Conservation (phyloP, 192 early-diverging fungal species). For the Entrophospora sp. region DNA sequence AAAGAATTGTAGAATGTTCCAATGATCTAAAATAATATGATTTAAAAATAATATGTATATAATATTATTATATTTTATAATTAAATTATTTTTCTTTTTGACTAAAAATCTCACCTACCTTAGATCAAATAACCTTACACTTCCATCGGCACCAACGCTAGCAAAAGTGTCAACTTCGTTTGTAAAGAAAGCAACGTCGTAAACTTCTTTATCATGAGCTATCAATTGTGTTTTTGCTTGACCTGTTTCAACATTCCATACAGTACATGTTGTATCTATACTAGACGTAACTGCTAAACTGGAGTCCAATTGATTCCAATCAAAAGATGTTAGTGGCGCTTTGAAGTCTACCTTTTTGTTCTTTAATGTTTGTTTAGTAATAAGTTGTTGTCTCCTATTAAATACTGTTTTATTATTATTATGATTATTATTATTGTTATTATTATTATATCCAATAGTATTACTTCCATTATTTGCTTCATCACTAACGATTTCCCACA, state of each 20-base stretch:
- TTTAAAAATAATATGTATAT: neutral
- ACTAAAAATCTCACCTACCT: no score
- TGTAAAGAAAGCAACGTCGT: slow-evolving; percentile 88
- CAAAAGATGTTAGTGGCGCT: slow-evolving; percentile 92
- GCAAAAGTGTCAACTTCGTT: slow-evolving; percentile 84
- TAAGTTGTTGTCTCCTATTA: no score
- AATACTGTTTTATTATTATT: slow-evolving; percentile 28
- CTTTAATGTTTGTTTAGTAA: no score
- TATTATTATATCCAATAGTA: slow-evolving; percentile 33
- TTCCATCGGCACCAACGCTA: slow-evolving; percentile 94
- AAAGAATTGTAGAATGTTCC: slow-evolving; percentile 97
- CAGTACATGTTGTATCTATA: slow-evolving; percentile 99
- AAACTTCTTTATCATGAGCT: slow-evolving; percentile 97
- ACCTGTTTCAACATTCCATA: slow-evolving; percentile 95
- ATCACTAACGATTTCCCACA: slow-evolving; percentile 65
- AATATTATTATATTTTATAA: no score
- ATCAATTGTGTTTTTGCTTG: slow-evolving; percentile 99
- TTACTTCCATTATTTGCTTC: slow-evolving; percentile 19
- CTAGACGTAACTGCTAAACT: slow-evolving; percentile 80
- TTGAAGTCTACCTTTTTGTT: slow-evolving; percentile 68
- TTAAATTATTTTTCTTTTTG: no score
- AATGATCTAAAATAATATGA: slow-evolving; percentile 67
- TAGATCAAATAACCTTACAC: slow-evolving; percentile 96
- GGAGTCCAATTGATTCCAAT: slow-evolving; percentile 91
- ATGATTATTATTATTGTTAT: no score